Evolutionary conservation across 331 rosid species (phyloP).

Genomic region (Quercus tomentella): DNA sequence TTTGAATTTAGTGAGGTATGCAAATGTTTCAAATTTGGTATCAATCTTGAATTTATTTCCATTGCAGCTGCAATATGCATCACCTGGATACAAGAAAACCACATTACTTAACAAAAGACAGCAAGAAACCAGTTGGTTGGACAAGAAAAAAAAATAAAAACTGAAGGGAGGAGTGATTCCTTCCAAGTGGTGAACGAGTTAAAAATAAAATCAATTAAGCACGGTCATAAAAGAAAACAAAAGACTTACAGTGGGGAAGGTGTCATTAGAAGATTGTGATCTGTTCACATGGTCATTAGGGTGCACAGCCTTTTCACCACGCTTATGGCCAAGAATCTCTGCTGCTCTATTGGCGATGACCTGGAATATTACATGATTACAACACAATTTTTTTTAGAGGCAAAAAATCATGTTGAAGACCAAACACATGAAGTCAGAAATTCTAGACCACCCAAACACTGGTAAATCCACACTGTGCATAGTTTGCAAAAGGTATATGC

Average conservation of each 20-base stretch:
- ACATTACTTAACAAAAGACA: not conserved
- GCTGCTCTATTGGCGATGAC: slow-evolving; percentile 97
- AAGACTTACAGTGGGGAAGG: slow-evolving; percentile 87
- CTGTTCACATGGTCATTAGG: slow-evolving; percentile 98
- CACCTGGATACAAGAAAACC: slow-evolving; percentile 46
- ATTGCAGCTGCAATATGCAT: slow-evolving; percentile 96
- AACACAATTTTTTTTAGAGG: not conserved
- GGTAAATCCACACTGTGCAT: not conserved
- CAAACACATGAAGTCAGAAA: slow-evolving; percentile 4
- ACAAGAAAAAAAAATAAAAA: not conserved
- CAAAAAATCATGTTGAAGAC: not conserved
- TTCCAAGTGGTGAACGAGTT: not conserved
- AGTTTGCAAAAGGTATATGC: not conserved
- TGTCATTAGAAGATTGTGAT: slow-evolving; percentile 95
- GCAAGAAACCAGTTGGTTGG: not conserved
- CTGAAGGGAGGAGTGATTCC: not conserved
- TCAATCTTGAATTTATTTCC: slow-evolving; percentile 77
- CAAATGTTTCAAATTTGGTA: slow-evolving; percentile 77
- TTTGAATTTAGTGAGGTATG: slow-evolving; percentile 65
- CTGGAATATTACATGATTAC: slow-evolving; percentile 29
- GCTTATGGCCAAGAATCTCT: slow-evolving; percentile 92
- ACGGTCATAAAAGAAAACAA: slow-evolving; percentile 2
- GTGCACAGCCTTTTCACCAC: slow-evolving; percentile 92
- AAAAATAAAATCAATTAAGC: not conserved
- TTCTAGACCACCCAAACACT: not conserved